Base-by-base conservation (phyloP, 1,284 basidiomycete species). In the Puccinia hordei region DNA sequence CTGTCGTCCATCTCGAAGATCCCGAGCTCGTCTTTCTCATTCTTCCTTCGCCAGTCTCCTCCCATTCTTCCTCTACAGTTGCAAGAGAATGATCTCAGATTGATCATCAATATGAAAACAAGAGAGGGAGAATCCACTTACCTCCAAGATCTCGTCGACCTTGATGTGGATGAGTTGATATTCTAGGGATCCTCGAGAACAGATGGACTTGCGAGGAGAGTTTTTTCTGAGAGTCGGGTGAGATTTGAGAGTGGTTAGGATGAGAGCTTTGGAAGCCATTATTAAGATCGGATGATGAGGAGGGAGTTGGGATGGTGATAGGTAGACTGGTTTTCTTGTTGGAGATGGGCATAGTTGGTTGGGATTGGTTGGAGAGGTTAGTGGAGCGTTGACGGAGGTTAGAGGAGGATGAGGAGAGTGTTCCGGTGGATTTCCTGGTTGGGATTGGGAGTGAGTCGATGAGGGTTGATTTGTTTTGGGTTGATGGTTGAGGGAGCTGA, bases 1-100 rank as follows among this genome's bases (percentile, higher is more conserved):
- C 73, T 12, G 73, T 76, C 30, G 73, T 76, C 73, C 73, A 76
- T 51, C 63, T 65, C 12, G 73, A 65, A 3, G 9, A 12, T 38
- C 13, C 24, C 30, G 61, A 24, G 33, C 33, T 27, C 24, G 24
- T 49, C 44, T 10, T 19, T 59, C 59, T 10, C 22, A 33, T 59
- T 35, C n/a, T 9, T 38, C 38, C 27, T 12, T n/a, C 61, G 30
- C 22, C 24, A 4, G 19, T n/a, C 1, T 17, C 19, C 8, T 61
- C 19, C 24, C 33, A 30, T 30, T 61, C 33, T 12, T 61, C 57
- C 8, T 5, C 27, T 61, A 3, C 22, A 30, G 33, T 38, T 68
- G 6, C 5, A n/a, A 38, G 63, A 69, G 24, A 27, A n/a, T n/a
- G n/a, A n/a, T n/a, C n/a, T n/a, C n/a, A n/a, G n/a, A n/a, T n/a